Conservation (phyloP, 2,329 filamentous ascomycete genomes). For the Colletotrichum ledebouriae region DNA sequence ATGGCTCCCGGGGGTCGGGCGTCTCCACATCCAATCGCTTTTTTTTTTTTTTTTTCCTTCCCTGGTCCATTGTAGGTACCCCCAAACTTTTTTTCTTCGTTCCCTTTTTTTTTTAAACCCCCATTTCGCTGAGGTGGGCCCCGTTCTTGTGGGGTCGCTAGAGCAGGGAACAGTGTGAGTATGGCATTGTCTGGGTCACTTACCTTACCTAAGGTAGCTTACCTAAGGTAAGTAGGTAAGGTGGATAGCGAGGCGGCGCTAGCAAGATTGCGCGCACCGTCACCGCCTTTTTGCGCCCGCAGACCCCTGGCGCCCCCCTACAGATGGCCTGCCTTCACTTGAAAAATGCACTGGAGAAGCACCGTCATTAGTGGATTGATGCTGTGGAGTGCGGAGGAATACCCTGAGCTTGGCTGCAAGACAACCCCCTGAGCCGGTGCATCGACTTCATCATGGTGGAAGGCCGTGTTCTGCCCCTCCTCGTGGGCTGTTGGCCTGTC, state of each 20-base stretch:
- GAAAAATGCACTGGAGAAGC: slow-evolving; percentile 34
- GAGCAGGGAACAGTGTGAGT: slow-evolving; percentile 8
- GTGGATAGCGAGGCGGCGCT: slow-evolving; percentile 23
- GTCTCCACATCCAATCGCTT: slow-evolving; percentile 36
- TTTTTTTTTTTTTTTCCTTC: slow-evolving; percentile 45
- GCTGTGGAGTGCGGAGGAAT: slow-evolving; percentile 26
- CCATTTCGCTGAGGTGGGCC: background rate
- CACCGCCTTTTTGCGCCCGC: slow-evolving; percentile 40
- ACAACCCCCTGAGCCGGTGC: slow-evolving; percentile 19
- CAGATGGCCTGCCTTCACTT: slow-evolving; percentile 30
- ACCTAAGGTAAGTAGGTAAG: slow-evolving; percentile 16
- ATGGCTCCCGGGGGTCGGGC: slow-evolving; percentile 26
- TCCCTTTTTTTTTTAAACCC: slow-evolving; percentile 44
- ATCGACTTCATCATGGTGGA: slow-evolving; percentile 23
- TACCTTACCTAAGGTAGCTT: too few species aligned
- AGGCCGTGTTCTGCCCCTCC: slow-evolving; percentile 32
- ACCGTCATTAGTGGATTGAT: slow-evolving; percentile 29
- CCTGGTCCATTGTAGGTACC: slow-evolving; percentile 45
- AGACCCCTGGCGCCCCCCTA: slow-evolving; percentile 21
- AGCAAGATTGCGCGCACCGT: slow-evolving; percentile 28
- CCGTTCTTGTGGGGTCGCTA: slow-evolving; percentile 22
- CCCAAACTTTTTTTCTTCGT: slow-evolving; percentile 35
- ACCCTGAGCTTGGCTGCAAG: slow-evolving; percentile 34
- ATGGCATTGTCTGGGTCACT: too few species aligned
- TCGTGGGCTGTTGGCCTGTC: slow-evolving; percentile 2